Percentiles rank a stretch among this genome's conserved stretches.
phyloP scores from a whole-genome alignment of 163 green algal species.

The Chloromonas sp. region DNA sequence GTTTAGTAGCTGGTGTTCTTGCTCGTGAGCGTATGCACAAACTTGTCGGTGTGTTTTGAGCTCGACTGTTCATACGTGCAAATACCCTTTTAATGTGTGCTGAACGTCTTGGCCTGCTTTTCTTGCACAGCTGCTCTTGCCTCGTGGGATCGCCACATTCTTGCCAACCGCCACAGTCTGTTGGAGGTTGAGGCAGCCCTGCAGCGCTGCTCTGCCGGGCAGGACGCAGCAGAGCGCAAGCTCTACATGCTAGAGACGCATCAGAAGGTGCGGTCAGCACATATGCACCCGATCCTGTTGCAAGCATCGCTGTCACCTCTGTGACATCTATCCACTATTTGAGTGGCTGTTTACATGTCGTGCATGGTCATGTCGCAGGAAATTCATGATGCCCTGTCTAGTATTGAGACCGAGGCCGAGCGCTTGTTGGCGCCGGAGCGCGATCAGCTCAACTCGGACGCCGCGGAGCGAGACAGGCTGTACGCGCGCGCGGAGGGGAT shows the following conservation, averaged over 20 bases:
- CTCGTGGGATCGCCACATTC: constrained; percentile 80
- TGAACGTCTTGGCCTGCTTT: neutral
- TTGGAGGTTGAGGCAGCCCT: constrained; percentile 74
- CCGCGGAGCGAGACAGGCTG: constrained; percentile 60
- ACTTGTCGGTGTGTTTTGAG: neutral
- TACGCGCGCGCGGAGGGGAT: constrained; percentile 45
- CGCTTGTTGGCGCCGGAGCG: constrained; percentile 61
- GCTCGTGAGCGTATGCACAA: neutral
- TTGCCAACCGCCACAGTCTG: constrained; percentile 63
- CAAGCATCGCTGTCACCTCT: neutral
- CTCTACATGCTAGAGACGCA: constrained; percentile 80
- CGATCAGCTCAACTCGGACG: constrained; percentile 57
- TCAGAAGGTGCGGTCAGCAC: constrained; percentile 39
- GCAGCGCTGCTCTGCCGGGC: constrained; percentile 40
- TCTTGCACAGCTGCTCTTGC: constrained; percentile 53
- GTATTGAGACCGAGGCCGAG: constrained; percentile 78
- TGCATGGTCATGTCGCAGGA: constrained; percentile 43
- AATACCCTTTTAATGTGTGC: neutral
- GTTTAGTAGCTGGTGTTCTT: neutral
- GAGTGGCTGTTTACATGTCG: no score
- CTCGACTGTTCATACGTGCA: neutral
- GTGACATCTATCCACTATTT: no score
- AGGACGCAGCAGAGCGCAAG: constrained; percentile 75
- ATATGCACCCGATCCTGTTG: neutral
- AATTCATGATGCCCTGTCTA: constrained; percentile 75